Base-by-base conservation (phyloP, 2,329 filamentous ascomycete genomes). In the Shiraia sp. region DNA sequence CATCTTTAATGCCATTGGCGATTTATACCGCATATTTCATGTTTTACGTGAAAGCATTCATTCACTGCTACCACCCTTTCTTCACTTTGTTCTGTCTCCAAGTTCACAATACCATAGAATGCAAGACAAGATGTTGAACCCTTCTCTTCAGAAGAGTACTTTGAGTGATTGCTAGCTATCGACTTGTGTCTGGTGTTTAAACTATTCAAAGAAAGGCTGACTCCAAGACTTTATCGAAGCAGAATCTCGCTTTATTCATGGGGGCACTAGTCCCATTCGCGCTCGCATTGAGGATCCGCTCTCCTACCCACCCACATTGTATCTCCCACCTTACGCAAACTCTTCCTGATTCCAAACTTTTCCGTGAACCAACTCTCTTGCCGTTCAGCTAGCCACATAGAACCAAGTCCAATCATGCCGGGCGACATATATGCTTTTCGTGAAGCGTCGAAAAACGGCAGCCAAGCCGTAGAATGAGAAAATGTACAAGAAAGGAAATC, bases 401-500 rank as follows among this genome's bases (percentile, higher is more conserved):
- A 61, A 56, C 62, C 51, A 51, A 55, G 57, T 65, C 59, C 53
- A 60, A 64, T 64, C 51, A 65, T 68, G 64, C 61, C 56, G 53
- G 58, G 58, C 55, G 61, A 64, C 61, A 46, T n/a, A 60, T 59
- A 58, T 65, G 63, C 63, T 67, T 66, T 68, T 65, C 59, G 59
- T 57, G 55, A 61, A 63, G 57, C 55, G 56, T 57, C 53, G 53
- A 63, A 68, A 64, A 59, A 65, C 62, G 63, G 65, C 63, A 57
- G 60, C 59, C 50, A 29, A 58, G 63, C 65, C 65, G 65, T 59
- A 62, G 63, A 63, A 63, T 60, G 61, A 62, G 58, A 66, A 66
- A 59, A 67, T 68, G 49, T 68, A 68, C 65, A 67, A 47, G 42
- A 51, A 59, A 66, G 65, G 52, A 56, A 57, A 68, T 67, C 63